phyloP scores from a whole-genome alignment of 2,329 filamentous ascomycete genomes.

The Periconia macrospinosa region DNA sequence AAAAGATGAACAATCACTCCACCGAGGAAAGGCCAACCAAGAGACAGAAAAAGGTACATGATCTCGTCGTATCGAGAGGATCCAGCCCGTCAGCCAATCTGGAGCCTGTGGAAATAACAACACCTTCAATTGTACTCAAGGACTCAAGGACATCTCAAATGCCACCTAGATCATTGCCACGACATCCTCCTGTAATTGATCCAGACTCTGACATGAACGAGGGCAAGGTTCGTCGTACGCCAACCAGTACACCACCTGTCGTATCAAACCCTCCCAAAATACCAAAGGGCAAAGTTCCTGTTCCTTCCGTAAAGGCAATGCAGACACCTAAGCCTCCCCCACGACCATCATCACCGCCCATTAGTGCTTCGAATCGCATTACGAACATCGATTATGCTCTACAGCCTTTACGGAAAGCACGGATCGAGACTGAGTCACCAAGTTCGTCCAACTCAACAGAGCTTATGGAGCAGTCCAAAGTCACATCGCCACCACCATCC shows the following conservation, averaged over 20 bases:
- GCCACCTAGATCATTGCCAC: constrained; percentile 19
- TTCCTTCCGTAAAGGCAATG: constrained; percentile 23
- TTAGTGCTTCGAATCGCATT: constrained; percentile 42
- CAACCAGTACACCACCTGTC: constrained; percentile 23
- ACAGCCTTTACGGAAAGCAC: neutral
- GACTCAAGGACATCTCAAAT: constrained; percentile 23
- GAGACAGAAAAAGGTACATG: constrained; percentile 38
- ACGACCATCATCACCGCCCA: constrained; percentile 40
- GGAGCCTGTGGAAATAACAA: constrained; percentile 23
- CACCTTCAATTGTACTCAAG: neutral
- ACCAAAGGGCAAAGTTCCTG: constrained; percentile 27
- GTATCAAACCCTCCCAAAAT: constrained; percentile 15
- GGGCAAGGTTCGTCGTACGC: constrained; percentile 24
- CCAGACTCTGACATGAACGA: constrained; percentile 39
- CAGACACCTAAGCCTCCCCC: constrained; percentile 26
- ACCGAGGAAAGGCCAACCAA: constrained; percentile 42
- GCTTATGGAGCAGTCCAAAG: constrained; percentile 4
- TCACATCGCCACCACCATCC: constrained; percentile 17
- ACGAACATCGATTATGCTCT: constrained; percentile 33
- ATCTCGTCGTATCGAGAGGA: constrained; percentile 10
- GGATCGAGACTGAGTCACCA: neutral
- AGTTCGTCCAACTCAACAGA: neutral
- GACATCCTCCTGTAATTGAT: constrained; percentile 35
- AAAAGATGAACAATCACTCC: constrained; percentile 34
- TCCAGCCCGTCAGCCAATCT: constrained; percentile 14